Base-by-base conservation (phyloP, 225 moss, liverwort and hornwort genomes). In the Polytrichum formosum region DNA sequence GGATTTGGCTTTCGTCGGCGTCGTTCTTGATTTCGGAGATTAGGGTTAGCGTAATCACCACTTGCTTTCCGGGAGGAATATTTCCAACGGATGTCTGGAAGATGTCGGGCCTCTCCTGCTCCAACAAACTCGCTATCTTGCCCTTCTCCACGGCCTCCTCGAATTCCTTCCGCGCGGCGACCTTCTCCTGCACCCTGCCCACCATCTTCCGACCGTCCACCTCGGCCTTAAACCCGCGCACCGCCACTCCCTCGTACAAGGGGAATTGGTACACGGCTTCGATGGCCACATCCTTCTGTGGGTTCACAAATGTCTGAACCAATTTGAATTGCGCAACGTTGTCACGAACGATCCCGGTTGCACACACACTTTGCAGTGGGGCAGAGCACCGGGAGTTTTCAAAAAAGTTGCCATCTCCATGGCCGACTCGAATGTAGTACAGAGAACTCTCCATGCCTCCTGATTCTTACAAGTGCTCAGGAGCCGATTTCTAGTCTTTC, bases 251-350 rank as follows among this genome's bases (percentile, higher is more conserved):
- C 59, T 87, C 80, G 68, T 87, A 80, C 25, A 87, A 53, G 2
- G 86, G 86, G 69, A 87, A 83, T 1, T 26, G 73, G 72, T 87
- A 83, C 5, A 33, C 72, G n/a, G 77, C 86, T 9, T 86, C 74
- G 37, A 63, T 62, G 16, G 13, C 16, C 6, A 66, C 62, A 3
- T 60, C 23, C n/a, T 55, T 26, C 6, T 53, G 21, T 5, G 79
- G 74, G 70, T 77, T 78, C 26, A 33, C 1, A 54, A 67, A 86
- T 0, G 72, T 74, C 26, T 86, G 82, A 5, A 54, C 67, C 55
- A 86, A 25, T 4, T 65, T 71, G 66, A 70, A 71, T 56, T 76
- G 27, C 6, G 61, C 66, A 28, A 76, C 54, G 2, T 65, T 71
- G 25, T 76, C 76, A 2, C 71, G 65, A 4, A 76, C 71, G 59